Conservation (phyloP, 176 grass and related monocot genomes). For the Oryza nivara region DNA sequence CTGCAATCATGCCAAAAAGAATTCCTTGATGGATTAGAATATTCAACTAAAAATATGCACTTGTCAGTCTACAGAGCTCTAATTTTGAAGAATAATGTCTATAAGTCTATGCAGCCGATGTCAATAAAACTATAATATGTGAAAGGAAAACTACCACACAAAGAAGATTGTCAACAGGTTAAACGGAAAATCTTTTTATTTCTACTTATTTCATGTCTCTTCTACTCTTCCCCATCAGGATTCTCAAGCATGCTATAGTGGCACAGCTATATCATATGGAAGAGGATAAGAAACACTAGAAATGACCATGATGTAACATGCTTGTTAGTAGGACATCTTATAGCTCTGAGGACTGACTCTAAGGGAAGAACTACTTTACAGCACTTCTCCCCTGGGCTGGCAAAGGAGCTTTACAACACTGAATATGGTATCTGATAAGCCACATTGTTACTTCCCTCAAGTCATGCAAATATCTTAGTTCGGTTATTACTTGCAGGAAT, state of each 20-base stretch:
- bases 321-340: background rate
- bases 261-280: background rate
- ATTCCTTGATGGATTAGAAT: conserved; percentile 33
- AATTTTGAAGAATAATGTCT: background rate
- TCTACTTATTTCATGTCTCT: background rate
- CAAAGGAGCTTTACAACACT: background rate
- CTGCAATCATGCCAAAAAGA: conserved; percentile 43
- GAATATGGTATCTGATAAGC: background rate
- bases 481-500: conserved; percentile 19
- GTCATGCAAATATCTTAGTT: background rate
- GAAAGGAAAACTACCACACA: background rate
- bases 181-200: background rate
- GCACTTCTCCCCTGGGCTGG: background rate
- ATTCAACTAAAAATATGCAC: background rate
- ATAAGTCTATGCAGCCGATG: background rate
- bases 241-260: background rate
- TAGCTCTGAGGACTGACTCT: background rate
- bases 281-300: background rate
- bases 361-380: background rate
- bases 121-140: background rate
- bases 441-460: background rate
- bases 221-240: background rate
- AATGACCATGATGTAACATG: background rate
- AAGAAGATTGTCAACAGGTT: background rate
- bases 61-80: background rate